These are phyloP conservation scores for Talaromyces atroroseus DNA, from an alignment of 2,329 filamentous ascomycete genomes.

Conservation along the genomic window DNA sequence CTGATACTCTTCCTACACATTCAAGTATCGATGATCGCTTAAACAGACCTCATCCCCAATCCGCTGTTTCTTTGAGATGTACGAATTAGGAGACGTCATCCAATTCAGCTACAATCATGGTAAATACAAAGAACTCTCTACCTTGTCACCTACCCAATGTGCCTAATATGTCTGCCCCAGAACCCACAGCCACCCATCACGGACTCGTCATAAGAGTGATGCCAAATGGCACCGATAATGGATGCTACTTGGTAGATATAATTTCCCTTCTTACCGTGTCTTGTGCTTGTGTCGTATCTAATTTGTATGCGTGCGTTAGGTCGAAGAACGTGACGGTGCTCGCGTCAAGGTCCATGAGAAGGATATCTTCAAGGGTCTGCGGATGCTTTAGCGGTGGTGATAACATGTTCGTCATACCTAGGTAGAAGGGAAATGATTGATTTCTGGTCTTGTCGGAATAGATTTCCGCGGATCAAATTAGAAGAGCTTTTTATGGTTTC, in stretches of 20 bases:
- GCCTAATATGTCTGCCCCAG: neutral
- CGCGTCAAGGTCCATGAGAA: constrained; percentile 11
- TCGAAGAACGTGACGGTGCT: constrained; percentile 3
- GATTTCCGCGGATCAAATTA: neutral
- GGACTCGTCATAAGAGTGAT: constrained; percentile 10
- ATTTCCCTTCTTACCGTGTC: neutral
- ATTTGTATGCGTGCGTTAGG: neutral
- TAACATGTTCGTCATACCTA: neutral
- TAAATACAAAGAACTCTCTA: neutral
- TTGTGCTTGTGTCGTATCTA: neutral
- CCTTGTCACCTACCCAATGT: neutral
- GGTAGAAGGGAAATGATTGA: neutral
- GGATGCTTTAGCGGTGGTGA: neutral
- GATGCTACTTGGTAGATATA: constrained; percentile 6
- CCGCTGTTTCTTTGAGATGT: neutral
- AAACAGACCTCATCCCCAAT: neutral
- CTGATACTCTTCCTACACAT: too few species aligned
- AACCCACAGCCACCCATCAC: constrained; percentile 4
- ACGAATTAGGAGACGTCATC: constrained; percentile 8
- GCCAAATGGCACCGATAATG: constrained; percentile 5
- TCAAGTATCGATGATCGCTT: too few species aligned
- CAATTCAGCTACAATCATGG: constrained; percentile 10
- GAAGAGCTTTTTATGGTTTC: constrained; percentile 2
- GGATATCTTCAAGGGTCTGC: constrained; percentile 10
- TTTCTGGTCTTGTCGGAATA: neutral